Conservation (phyloP, 2,329 filamentous ascomycete genomes). For the Pseudogymnoascus sp. region DNA sequence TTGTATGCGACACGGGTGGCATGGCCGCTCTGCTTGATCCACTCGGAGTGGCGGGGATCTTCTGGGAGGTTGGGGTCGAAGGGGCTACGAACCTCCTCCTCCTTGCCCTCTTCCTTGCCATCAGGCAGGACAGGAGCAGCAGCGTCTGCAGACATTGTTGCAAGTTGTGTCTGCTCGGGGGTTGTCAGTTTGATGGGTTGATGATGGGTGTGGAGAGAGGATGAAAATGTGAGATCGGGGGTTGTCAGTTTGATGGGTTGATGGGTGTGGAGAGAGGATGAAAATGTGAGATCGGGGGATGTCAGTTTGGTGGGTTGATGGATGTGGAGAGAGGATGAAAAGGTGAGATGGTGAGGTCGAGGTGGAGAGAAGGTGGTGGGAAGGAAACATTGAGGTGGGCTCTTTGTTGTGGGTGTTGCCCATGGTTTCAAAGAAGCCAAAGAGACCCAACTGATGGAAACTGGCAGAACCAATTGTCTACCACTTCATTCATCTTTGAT, state of each 20-base stretch:
- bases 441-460: not conserved
- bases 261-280: not conserved
- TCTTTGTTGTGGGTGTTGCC: not conserved
- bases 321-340: not conserved
- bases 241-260: not conserved
- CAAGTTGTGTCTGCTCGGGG: not conserved
- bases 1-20: constrained; percentile 19
- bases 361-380: not conserved
- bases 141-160: constrained; percentile 1
- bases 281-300: not conserved
- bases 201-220: not conserved
- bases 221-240: not conserved
- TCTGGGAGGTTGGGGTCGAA: constrained; percentile 6
- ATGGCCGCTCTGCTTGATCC: not conserved
- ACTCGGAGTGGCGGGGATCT: not conserved
- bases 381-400: not conserved
- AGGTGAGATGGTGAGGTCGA: not conserved
- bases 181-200: not conserved
- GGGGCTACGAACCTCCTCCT: constrained; percentile 2
- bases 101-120: not conserved
- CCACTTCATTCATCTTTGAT: not conserved
- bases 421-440: not conserved
- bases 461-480: not conserved
- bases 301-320: not conserved
- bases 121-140: not conserved